A percentile compares a stretch with the other conserved stretches of the same genome.
phyloP scores from a whole-genome alignment of 257 asterid species.

The Leonotis leonurus region DNA sequence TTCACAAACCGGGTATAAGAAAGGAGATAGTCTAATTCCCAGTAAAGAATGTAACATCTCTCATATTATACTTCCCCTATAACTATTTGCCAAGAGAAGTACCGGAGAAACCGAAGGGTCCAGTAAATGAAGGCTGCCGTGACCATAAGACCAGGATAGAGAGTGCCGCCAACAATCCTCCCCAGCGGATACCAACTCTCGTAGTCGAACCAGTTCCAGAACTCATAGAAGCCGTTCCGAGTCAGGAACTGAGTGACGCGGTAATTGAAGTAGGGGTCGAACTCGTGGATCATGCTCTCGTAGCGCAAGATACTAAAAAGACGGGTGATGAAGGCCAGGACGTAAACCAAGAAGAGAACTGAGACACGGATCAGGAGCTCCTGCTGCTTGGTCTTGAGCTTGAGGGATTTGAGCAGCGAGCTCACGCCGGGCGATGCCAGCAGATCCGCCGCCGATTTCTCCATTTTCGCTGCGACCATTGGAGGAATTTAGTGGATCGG shows the following conservation, averaged over 20 bases:
- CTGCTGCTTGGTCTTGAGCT: constrained; percentile 92
- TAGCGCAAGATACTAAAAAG: constrained; percentile 89
- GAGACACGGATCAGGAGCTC: constrained; percentile 82
- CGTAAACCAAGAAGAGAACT: constrained; percentile 67
- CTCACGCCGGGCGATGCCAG: constrained; percentile 31
- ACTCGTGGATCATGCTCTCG: constrained; percentile 99
- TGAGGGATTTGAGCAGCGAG: constrained; percentile 45
- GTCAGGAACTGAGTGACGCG: constrained; percentile 84
- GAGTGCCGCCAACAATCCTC: constrained; percentile 88
- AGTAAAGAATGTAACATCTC: neutral
- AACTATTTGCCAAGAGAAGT: neutral
- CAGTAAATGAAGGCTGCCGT: constrained; percentile 90
- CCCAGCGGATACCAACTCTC: constrained; percentile 99
- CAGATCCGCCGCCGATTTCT: constrained; percentile 41
- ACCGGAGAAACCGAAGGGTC: constrained; percentile 85
- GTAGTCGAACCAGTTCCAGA: constrained; percentile 98
- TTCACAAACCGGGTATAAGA: neutral
- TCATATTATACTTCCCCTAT: neutral
- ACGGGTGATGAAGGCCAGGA: constrained; percentile 79
- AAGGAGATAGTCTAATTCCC: neutral
- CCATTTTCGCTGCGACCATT: constrained; percentile 39
- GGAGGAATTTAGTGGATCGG: constrained; percentile 15
- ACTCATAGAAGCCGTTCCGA: constrained; percentile 74
- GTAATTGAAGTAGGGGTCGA: constrained; percentile 97
- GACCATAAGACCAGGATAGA: constrained; percentile 97